A percentile compares a stretch with the other conserved stretches of the same genome.
phyloP scores from a whole-genome alignment of 352 stramenopile genomes.

The Phytophthora pini region DNA sequence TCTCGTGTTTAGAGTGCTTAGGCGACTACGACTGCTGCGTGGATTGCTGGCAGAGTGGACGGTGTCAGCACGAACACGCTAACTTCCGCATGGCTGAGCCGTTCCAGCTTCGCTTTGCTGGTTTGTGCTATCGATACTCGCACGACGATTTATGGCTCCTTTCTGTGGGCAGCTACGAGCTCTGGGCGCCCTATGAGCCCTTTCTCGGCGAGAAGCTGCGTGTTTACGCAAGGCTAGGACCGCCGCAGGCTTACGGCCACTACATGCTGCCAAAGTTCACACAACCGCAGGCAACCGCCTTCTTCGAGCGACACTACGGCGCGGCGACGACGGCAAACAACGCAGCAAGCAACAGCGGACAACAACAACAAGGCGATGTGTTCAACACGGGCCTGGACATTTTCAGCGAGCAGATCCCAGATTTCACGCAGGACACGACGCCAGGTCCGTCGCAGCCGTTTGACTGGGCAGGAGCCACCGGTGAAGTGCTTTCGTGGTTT shows the following conservation, averaged over 20 bases:
- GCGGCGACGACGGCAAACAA: slow-evolving; percentile 15
- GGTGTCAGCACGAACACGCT: slow-evolving; percentile 41
- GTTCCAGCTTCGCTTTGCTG: slow-evolving; percentile 44
- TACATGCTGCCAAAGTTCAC: slow-evolving; percentile 40
- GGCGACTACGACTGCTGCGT: slow-evolving; percentile 39
- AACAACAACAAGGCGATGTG: slow-evolving; percentile 19
- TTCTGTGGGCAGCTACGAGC: slow-evolving; percentile 37
- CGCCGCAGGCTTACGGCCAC: slow-evolving; percentile 32
- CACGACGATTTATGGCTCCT: slow-evolving; percentile 42
- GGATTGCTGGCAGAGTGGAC: slow-evolving; percentile 33
- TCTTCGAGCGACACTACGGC: slow-evolving; percentile 40
- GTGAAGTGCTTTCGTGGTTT: slow-evolving; percentile 45
- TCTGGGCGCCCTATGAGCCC: slow-evolving; percentile 43
- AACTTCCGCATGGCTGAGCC: slow-evolving; percentile 45
- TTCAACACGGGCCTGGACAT: slow-evolving; percentile 32
- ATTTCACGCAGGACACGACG: slow-evolving; percentile 35
- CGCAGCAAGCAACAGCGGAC: slow-evolving; percentile 8
- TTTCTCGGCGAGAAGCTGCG: slow-evolving; percentile 35
- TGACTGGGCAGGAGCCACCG: slow-evolving; percentile 31
- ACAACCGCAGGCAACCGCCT: slow-evolving; percentile 31
- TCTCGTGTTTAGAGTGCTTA: slow-evolving; percentile 36
- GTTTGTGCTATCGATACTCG: slow-evolving; percentile 42
- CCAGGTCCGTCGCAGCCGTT: slow-evolving; percentile 11
- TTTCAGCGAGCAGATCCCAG: slow-evolving; percentile 39
- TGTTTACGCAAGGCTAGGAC: slow-evolving; percentile 34